These are phyloP conservation scores for Colletotrichum sp. DNA, from an alignment of 2,329 filamentous ascomycete species.

Conservation along the genomic window DNA sequence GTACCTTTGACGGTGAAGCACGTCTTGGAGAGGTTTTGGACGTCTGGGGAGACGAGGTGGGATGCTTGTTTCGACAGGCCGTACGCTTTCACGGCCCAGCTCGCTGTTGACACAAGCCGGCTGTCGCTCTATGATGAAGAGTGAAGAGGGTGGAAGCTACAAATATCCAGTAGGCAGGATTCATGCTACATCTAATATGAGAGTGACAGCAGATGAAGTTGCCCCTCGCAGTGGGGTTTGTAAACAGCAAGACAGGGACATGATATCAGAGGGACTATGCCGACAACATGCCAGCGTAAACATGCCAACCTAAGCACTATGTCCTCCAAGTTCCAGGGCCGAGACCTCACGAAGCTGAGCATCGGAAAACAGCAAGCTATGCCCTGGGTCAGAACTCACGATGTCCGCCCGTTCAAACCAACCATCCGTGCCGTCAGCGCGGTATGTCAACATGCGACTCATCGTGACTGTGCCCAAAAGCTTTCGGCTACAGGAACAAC, in stretches of 20 bases:
- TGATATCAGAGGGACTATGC: not conserved
- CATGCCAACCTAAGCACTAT: not conserved
- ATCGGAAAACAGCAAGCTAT: not conserved
- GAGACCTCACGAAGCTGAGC: not conserved
- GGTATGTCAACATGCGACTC: not conserved
- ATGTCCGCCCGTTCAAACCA: not conserved
- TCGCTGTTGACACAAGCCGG: constrained; percentile 21
- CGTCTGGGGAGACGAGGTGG: not conserved
- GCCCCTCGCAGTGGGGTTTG: not conserved
- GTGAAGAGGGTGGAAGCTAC: not conserved
- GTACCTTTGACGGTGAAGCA: not conserved
- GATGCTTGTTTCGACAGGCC: constrained; percentile 5
- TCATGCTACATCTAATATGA: not conserved
- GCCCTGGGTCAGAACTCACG: not conserved
- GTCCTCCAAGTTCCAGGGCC: not conserved
- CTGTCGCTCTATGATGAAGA: not conserved
- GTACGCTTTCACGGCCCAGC: constrained; percentile 19
- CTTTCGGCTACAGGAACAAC: not conserved
- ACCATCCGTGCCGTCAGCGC: not conserved
- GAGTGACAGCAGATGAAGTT: not conserved
- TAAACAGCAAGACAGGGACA: not conserved
- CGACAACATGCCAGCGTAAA: not conserved
- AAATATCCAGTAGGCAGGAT: not conserved
- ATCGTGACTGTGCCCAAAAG: not conserved
- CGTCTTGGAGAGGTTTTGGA: not conserved